Base-by-base conservation (phyloP, 148 eudicot species). In the Rhododendron molle region DNA sequence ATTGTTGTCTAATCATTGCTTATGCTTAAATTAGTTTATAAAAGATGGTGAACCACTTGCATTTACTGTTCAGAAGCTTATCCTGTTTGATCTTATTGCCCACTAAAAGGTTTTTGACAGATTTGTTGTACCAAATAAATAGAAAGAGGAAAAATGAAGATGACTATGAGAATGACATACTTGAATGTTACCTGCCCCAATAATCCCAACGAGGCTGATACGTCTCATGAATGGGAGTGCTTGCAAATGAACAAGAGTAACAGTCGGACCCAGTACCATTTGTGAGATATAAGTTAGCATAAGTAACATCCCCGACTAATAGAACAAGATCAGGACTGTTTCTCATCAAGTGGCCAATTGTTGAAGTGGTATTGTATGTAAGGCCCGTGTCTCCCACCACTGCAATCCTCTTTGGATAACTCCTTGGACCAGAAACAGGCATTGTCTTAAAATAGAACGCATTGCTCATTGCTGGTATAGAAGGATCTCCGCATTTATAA, bases 201-300 rank as follows among this genome's bases (percentile, higher is more conserved):
- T 95, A 95, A 92, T 96, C 99, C 99, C 99, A 96, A 21, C 99
- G 96, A 69, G 99, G 99, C 84, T 96, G 99, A 89, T 96, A 96
- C 0, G 98, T 96, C 86, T 96, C 99, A 79, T 96, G 98, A 86
- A 96, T 96, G 9, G 98, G 97, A 88, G 92, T 93, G n/a, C 92
- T 72, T n/a, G 94, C 32, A 88, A 96, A 96, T 2, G 97, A 89
- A 87, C 99, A 96, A 23, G 96, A 92, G 87, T 96, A 96, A 83
- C 99, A 96, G 83, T 95, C 98, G 2, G 99, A 88, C 60, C 98
- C 96, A 80, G 98, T 94, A 85, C 99, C 99, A 83, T 96, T 95
- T 56, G 97, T 92, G 30, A 95, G 94, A 85, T 96, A 96, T 46
- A 96, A 88, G 87, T 96, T 96, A 56, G 99, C 99, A 88, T 96